Evolutionary conservation across 2,329 filamentous ascomycete species (phyloP), one percentile per base, ranked within the genome.

Genomic region (Didymella pomorum): DNA sequence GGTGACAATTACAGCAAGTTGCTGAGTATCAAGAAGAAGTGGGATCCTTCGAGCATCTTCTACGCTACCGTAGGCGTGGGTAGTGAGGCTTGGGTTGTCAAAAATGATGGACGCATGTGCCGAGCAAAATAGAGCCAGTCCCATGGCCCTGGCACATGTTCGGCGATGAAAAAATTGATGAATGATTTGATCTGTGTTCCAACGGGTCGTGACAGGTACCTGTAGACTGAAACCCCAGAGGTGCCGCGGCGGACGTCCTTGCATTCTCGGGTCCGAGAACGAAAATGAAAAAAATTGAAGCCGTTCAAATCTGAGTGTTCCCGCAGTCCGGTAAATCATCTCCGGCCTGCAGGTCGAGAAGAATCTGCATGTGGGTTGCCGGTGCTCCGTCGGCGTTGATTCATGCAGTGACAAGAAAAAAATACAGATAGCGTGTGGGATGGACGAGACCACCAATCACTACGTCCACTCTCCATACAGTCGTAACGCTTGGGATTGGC

Each of bases 1-100:
- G 70, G 70, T 1, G 18, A 23, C 20, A 64, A 73, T 39, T 75
- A 75, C 49, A 41, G 58, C 2, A 63, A 56, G 26, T 37, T 76
- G 39, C 42, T 72, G 29, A 44, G 50, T 3, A 54, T 74, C 10
- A 74, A 75, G 63, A 63, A 63, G 47, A 71, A 71, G 41, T 70
- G 66, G 62, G 73, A 76, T 64, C 69, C 71, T 3, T 62, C 60
- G 11, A 51, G 51, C 33, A 28, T 76, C 16, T 75, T 76, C 51
- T 75, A 71, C 43, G 70, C 62, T 2, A 66, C 63, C 2, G 67
- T 67, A 9, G 67, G 61, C 6, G 71, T 75, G 3, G 70, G 70
- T 7, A 72, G 69, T 46, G 70, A 73, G 52, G 61, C 56, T 5
- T 74, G 71, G 67, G 52, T 56, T 11, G 59, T 70, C 1, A 33